Evolutionary conservation across 2,329 filamentous ascomycete species (phyloP).

Genomic region (Sclerotinia borealis): DNA sequence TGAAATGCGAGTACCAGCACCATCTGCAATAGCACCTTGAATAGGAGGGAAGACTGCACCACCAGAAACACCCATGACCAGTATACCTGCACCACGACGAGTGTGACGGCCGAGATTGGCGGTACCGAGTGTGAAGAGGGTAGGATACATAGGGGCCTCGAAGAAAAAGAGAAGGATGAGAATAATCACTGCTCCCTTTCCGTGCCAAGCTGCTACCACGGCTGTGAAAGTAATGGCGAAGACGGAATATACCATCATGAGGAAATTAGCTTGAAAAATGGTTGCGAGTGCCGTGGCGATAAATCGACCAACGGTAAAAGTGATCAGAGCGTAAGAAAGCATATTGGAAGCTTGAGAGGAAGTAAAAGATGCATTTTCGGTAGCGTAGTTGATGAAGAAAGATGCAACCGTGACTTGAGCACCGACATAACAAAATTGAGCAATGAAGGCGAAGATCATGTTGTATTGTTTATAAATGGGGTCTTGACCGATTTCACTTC

Average conservation of each 20-base stretch:
- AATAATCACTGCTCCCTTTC: slow-evolving; percentile 50
- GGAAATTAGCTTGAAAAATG: slow-evolving; percentile 40
- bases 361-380: slow-evolving; percentile 48
- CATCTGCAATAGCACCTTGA: slow-evolving; percentile 59
- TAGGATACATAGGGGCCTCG: slow-evolving; percentile 75
- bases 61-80: slow-evolving; percentile 64
- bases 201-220: slow-evolving; percentile 22
- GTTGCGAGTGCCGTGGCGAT: slow-evolving; percentile 44
- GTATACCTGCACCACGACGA: slow-evolving; percentile 68
- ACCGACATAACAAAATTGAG: slow-evolving; percentile 74
- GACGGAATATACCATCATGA: slow-evolving; percentile 61
- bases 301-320: slow-evolving; percentile 69
- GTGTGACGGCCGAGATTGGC: slow-evolving; percentile 69
- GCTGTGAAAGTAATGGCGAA: slow-evolving; percentile 41
- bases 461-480: slow-evolving; percentile 66
- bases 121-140: slow-evolving; percentile 72
- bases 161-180: slow-evolving; percentile 70
- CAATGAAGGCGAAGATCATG: slow-evolving; percentile 68
- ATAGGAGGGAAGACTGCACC: slow-evolving; percentile 70
- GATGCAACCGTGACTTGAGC: slow-evolving; percentile 60
- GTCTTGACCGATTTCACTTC: slow-evolving; percentile 37
- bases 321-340: slow-evolving; percentile 67
- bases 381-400: slow-evolving; percentile 72
- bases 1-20: slow-evolving; percentile 36
- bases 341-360: slow-evolving; percentile 55